Conservation (phyloP, 2,329 filamentous ascomycete genomes). For the Neofusicoccum kwambonambiense region DNA sequence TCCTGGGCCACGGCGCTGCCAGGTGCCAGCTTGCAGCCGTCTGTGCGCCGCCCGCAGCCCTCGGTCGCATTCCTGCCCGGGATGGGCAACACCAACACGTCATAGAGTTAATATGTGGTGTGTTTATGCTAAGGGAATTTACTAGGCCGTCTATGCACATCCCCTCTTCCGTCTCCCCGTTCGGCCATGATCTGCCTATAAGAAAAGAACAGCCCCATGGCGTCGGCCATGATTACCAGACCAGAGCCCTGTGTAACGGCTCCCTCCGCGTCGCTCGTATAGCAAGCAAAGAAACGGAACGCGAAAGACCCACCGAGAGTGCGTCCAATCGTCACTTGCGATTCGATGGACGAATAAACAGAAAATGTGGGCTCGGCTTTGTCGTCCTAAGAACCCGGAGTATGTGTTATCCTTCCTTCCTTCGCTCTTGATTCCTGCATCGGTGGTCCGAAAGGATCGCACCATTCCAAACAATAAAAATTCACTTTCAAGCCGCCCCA, state of each 20-base stretch:
- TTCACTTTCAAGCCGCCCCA: slow-evolving; percentile 1
- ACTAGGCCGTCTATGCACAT: background rate
- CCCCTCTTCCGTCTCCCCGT: background rate
- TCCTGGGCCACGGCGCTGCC: background rate
- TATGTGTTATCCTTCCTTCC: background rate
- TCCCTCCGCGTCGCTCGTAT: background rate
- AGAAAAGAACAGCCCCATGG: background rate
- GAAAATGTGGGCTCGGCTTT: slow-evolving; percentile 5
- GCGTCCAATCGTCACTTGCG: background rate
- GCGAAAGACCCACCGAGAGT: background rate
- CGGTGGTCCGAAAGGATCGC: slow-evolving; percentile 13
- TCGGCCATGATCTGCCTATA: background rate
- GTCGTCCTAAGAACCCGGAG: background rate
- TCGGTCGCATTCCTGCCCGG: slow-evolving; percentile 1
- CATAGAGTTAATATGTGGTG: background rate
- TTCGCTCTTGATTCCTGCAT: slow-evolving; percentile 4
- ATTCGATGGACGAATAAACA: background rate
- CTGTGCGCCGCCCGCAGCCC: background rate
- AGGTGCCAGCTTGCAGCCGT: background rate
- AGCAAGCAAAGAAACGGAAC: background rate
- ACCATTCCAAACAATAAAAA: background rate
- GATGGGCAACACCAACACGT: background rate
- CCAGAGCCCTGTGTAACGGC: background rate
- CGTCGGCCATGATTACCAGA: background rate
- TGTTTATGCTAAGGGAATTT: slow-evolving; percentile 10